phyloP scores from a whole-genome alignment of 2,329 filamentous ascomycete species.

The Rhinocladiella mackenziei region DNA sequence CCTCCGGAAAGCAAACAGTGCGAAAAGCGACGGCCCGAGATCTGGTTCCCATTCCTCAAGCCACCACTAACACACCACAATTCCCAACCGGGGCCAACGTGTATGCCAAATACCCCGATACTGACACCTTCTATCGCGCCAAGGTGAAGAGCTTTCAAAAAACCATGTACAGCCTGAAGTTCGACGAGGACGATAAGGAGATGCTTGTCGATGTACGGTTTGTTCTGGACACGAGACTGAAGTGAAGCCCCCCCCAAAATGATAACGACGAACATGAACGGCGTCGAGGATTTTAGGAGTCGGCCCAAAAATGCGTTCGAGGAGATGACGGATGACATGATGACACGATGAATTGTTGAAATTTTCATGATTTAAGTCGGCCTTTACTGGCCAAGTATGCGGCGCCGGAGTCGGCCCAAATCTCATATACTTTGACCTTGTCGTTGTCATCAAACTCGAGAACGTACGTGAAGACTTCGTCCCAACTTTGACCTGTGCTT shows the following conservation, averaged over 20 bases:
- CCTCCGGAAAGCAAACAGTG: conserved; percentile 25
- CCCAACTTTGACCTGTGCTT: conserved; percentile 37
- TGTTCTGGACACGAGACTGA: conserved; percentile 66
- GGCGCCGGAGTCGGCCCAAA: conserved; percentile 46
- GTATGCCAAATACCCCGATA: conserved; percentile 74
- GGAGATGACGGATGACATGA: not conserved
- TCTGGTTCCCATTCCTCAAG: conserved; percentile 71
- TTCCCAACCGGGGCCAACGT: conserved; percentile 65
- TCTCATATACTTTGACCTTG: conserved; percentile 40
- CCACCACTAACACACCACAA: conserved; percentile 57
- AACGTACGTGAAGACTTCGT: conserved; percentile 41
- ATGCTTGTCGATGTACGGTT: conserved; percentile 72
- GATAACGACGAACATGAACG: not conserved
- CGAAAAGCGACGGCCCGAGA: conserved; percentile 66
- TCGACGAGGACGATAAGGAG: conserved; percentile 71
- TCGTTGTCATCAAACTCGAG: conserved; percentile 36
- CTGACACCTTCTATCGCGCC: conserved; percentile 80
- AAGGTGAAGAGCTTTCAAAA: conserved; percentile 65
- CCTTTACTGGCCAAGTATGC: conserved; percentile 40
- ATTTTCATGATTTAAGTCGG: conserved; percentile 10
- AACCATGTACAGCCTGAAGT: conserved; percentile 57
- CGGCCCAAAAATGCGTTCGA: not conserved
- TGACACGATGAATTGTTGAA: conserved; percentile 1
- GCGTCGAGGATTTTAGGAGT: not conserved
- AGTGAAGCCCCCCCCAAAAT: conserved; percentile 23